These are phyloP conservation scores for Annona squamosa DNA, from an alignment of 164 flowering plant genomes.

Conservation along the genomic window DNA sequence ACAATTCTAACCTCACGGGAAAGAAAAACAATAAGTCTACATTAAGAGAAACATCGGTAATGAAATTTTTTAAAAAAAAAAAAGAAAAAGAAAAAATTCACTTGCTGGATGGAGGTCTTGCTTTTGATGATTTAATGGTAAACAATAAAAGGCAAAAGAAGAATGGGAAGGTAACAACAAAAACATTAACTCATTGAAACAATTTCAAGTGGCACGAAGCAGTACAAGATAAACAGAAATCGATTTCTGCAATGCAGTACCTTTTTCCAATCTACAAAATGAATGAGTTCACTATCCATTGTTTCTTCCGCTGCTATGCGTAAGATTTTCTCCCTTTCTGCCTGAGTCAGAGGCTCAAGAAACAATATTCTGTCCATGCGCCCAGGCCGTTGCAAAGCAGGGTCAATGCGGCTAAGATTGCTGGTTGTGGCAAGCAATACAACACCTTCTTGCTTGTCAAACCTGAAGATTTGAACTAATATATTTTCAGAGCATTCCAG, in stretches of 20 bases:
- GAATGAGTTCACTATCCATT: conserved; percentile 76
- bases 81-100: no score
- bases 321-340: conserved; percentile 81
- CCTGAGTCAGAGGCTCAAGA: conserved; percentile 74
- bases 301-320: conserved; percentile 67
- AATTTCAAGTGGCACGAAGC: no score
- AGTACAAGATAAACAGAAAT: no score
- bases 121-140: no score
- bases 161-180: no score
- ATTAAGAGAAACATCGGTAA: no score
- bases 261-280: conserved; percentile 87
- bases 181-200: no score
- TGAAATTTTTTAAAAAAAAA: no score
- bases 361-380: conserved; percentile 95
- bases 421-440: conserved; percentile 93
- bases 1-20: no score
- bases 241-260: conserved; percentile 20
- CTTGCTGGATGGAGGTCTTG: no score
- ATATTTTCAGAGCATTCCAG: not conserved
- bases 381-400: conserved; percentile 88
- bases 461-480: conserved; percentile 35
- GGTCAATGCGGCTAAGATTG: conserved; percentile 74
- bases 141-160: no score
- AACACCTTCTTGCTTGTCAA: conserved; percentile 99
- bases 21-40: no score